Conservation (phyloP, 441 rosid genomes). For the Gossypium aridum region DNA sequence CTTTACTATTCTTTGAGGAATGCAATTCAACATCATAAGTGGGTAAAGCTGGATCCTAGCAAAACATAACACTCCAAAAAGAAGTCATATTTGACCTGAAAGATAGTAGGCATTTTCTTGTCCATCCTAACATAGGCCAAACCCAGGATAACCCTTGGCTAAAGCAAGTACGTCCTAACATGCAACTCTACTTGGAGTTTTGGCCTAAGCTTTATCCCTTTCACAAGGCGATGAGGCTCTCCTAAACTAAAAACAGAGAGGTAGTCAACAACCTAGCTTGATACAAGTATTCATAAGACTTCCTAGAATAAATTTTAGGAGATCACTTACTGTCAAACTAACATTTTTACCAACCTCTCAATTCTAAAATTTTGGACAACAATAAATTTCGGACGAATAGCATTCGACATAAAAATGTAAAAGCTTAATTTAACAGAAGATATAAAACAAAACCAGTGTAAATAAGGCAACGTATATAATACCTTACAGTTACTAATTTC, state of each 20-base stretch:
- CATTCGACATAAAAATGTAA: not conserved
- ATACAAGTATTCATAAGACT: not conserved
- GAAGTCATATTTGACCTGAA: not conserved
- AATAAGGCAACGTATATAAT: constrained; percentile 4
- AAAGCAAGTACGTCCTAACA: not conserved
- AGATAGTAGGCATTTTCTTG: not conserved
- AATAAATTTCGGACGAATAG: too few relatives aligned
- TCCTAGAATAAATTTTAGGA: not conserved
- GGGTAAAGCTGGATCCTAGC: not conserved
- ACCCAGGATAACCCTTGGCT: too few relatives aligned
- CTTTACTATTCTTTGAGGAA: not conserved
- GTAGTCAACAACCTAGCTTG: not conserved
- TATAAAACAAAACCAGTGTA: not conserved
- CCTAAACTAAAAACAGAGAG: not conserved
- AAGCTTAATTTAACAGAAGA: not conserved
- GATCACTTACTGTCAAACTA: not conserved
- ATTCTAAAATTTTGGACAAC: too few relatives aligned
- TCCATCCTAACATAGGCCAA: not conserved
- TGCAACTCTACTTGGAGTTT: not conserved
- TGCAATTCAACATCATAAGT: not conserved
- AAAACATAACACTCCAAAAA: not conserved
- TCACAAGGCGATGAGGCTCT: not conserved
- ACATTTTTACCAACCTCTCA: not conserved
- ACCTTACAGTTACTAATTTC: constrained; percentile 3
- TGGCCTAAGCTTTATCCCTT: not conserved